Percentiles rank a stretch among this genome's conserved stretches.
phyloP scores from a whole-genome alignment of 2,329 filamentous ascomycete species.

The Neoarthrinium moseri region DNA sequence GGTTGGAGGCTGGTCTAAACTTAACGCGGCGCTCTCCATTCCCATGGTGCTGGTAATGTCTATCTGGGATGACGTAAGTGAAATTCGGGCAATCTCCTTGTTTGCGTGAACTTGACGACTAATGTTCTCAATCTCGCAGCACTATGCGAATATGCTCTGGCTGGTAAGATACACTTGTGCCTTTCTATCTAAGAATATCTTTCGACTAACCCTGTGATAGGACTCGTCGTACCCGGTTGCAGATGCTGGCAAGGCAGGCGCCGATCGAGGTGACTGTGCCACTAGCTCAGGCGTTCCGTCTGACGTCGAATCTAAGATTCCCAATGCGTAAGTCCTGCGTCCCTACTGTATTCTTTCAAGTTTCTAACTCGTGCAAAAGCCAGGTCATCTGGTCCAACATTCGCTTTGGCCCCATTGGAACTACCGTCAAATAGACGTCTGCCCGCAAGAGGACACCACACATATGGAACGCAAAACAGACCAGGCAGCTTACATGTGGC shows the following conservation, averaged over 20 bases:
- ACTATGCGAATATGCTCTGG: slow-evolving; percentile 60
- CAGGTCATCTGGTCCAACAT: slow-evolving; percentile 48
- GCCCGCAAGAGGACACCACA: no score
- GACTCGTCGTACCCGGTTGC: slow-evolving; percentile 46
- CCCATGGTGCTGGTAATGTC: slow-evolving; percentile 64
- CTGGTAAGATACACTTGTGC: no score
- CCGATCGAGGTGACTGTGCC: slow-evolving; percentile 44
- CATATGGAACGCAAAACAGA: no score
- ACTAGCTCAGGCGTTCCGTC: slow-evolving; percentile 42
- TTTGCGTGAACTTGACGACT: no score
- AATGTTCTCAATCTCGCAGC: no score
- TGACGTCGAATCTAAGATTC: slow-evolving; percentile 34
- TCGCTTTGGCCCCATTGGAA: slow-evolving; percentile 44
- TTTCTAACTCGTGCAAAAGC: slow-evolving; percentile 21
- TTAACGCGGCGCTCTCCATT: slow-evolving; percentile 49
- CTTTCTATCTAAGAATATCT: no score
- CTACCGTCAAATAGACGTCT: slow-evolving; percentile 41
- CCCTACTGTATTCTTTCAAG: slow-evolving; percentile 11
- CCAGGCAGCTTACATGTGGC: no score
- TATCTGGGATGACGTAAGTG: slow-evolving; percentile 54
- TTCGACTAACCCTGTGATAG: no score
- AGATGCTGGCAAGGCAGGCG: slow-evolving; percentile 32
- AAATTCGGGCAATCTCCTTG: no score
- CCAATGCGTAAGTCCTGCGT: slow-evolving; percentile 36
- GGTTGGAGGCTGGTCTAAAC: slow-evolving; percentile 51